Percentiles rank a stretch among this genome's conserved stretches.
phyloP scores from a whole-genome alignment of 805 yeast species.

The Huiozyma naganishii region DNA sequence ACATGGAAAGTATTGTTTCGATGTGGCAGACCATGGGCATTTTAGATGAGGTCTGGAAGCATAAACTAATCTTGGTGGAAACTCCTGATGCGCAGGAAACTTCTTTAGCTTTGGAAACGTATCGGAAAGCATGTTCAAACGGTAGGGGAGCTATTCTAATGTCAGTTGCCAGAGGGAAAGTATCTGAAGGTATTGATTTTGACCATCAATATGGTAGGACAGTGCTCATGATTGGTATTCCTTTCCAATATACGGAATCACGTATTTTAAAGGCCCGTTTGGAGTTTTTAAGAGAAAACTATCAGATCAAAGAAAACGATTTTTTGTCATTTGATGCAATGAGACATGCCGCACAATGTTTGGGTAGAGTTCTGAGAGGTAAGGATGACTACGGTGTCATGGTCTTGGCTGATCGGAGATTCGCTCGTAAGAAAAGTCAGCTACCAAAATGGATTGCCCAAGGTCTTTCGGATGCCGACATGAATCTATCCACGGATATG shows the following conservation, averaged over 20 bases:
- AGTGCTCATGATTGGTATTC: slow-evolving; percentile 97
- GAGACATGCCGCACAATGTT: slow-evolving; percentile 99
- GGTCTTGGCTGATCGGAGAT: slow-evolving; percentile 94
- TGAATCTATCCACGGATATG: slow-evolving; percentile 92
- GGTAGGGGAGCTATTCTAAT: slow-evolving; percentile 95
- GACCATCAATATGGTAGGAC: slow-evolving; percentile 97
- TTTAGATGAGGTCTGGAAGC: slow-evolving; percentile 96
- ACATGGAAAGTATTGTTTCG: slow-evolving; percentile 95
- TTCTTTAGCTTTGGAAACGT: slow-evolving; percentile 87
- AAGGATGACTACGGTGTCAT: slow-evolving; percentile 97
- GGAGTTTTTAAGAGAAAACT: slow-evolving; percentile 87
- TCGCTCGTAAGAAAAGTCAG: slow-evolving; percentile 74
- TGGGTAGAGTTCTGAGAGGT: slow-evolving; percentile 95
- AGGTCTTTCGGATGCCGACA: slow-evolving; percentile 82
- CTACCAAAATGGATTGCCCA: slow-evolving; percentile 97
- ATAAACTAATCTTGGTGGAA: slow-evolving; percentile 86
- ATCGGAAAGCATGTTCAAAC: slow-evolving; percentile 90
- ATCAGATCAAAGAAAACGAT: slow-evolving; percentile 86
- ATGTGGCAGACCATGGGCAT: slow-evolving; percentile 99
- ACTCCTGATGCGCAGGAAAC: slow-evolving; percentile 99
- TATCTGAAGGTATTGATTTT: slow-evolving; percentile 97
- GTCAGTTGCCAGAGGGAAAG: slow-evolving; percentile 98
- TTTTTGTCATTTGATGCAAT: slow-evolving; percentile 96
- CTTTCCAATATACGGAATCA: slow-evolving; percentile 97
- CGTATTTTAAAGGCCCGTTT: slow-evolving; percentile 89